Percentiles rank a stretch among this genome's conserved stretches.
Evolutionary conservation across 768 basidiomycete species (phyloP).

Genomic region (Pholiota microspora): DNA sequence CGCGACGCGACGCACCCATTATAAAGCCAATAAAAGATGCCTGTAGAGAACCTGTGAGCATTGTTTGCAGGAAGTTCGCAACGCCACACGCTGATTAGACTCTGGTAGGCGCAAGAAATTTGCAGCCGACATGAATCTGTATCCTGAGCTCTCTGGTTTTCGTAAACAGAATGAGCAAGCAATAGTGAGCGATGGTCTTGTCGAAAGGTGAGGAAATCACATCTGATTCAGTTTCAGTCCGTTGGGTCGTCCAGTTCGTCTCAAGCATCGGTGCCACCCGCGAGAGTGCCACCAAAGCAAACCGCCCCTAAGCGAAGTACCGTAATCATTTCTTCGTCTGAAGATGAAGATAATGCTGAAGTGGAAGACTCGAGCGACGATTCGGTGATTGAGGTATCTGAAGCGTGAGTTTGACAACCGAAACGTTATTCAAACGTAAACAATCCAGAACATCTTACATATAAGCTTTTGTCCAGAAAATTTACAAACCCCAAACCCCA

Average conservation of each 20-base stretch:
- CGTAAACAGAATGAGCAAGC: conserved; percentile 18
- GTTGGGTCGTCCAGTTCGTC: conserved; percentile 24
- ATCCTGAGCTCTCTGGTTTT: conserved; percentile 29
- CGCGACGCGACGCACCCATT: too few relatives aligned
- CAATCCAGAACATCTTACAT: neutral
- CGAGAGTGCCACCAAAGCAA: conserved; percentile 7
- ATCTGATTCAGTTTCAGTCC: conserved; percentile 18
- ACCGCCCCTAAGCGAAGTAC: conserved; percentile 16
- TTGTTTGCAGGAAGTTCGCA: neutral
- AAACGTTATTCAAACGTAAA: conserved; percentile 4
- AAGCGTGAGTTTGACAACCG: conserved; percentile 10
- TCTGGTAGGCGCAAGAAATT: conserved; percentile 32
- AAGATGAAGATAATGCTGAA: conserved; percentile 25
- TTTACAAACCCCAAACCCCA: conserved; percentile 2
- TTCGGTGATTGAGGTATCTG: conserved; percentile 10
- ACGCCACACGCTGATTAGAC: neutral
- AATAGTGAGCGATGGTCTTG: conserved; percentile 24
- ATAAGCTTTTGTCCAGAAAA: neutral
- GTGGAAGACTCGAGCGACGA: conserved; percentile 19
- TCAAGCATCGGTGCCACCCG: conserved; percentile 7
- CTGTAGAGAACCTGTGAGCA: conserved; percentile 36
- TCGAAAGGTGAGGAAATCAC: neutral
- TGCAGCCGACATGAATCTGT: conserved; percentile 28
- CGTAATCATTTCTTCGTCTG: conserved; percentile 36
- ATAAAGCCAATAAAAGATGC: conserved; percentile 17